These are phyloP conservation scores for Yamadazyma scolyti DNA, from an alignment of 805 yeast species.

Conservation along the genomic window DNA sequence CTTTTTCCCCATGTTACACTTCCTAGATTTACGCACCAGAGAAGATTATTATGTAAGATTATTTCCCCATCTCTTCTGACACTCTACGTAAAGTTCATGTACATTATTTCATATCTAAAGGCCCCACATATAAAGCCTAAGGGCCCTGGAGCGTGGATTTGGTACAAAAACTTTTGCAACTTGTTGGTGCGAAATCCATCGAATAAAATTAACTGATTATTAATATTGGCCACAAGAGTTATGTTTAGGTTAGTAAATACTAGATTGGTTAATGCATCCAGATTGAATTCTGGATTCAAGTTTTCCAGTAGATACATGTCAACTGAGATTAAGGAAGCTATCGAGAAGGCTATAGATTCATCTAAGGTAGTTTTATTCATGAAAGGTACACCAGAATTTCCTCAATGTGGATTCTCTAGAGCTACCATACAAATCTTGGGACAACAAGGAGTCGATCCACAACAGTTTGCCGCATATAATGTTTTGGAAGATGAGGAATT, in stretches of 20 bases:
- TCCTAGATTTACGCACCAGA: too few relatives aligned
- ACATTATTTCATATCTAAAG: too few relatives aligned
- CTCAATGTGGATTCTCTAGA: conserved; percentile 96
- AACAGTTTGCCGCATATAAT: conserved; percentile 93
- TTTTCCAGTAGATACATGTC: conserved; percentile 50
- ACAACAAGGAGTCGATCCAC: conserved; percentile 95
- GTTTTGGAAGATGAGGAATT: conserved; percentile 93
- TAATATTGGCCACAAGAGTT: too few relatives aligned
- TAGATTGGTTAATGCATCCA: conserved; percentile 4
- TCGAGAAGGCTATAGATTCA: conserved; percentile 77
- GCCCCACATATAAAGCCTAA: too few relatives aligned
- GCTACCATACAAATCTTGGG: conserved; percentile 93
- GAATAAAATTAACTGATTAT: conserved; percentile 6
- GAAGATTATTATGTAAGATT: too few relatives aligned
- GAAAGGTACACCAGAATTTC: conserved; percentile 98
- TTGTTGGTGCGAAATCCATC: too few relatives aligned
- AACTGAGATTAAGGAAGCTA: conserved; percentile 77
- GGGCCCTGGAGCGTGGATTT: not conserved
- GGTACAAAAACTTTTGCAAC: not conserved
- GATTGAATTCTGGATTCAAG: conserved; percentile 3
- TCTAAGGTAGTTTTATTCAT: conserved; percentile 96
- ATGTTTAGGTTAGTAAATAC: conserved; percentile 4
- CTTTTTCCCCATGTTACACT: too few relatives aligned
- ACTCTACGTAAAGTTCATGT: too few relatives aligned
- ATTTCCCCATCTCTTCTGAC: too few relatives aligned